Base-by-base conservation (phyloP, 2,329 filamentous ascomycete genomes). In the Ophiocordyceps australis region DNA sequence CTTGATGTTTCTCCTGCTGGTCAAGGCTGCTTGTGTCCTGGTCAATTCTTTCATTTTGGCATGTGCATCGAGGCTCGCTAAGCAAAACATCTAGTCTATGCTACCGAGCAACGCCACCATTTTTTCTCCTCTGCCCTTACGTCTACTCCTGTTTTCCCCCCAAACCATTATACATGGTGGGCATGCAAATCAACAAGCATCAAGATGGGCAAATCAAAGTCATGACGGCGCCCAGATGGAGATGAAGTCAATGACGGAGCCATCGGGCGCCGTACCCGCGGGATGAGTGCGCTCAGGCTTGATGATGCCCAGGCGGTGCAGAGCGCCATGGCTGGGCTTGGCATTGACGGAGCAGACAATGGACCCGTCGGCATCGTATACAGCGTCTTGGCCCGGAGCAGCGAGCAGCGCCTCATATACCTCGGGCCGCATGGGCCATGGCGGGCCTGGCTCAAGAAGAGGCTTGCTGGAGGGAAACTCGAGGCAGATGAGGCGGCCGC, bases 381-480 rank as follows among this genome's bases (percentile, higher is more conserved):
- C 41, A 10, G 83, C 52, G 8, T 72, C 61, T 34, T 73, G 59
- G 2, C 80, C 80, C 0, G 81, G 81, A 24, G 65, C 59, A 28
- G 61, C 62, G 22, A 92, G 59, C 37, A 86, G 71, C 33, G 70
- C 72, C 38, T 71, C 54, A 46, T 91, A 89, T 16, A 78, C 65
- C 32, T 70, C 63, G 1, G 76, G 63, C 9, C 68, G 65, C 21
- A 80, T 50, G 7, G 72, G 69, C 60, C 68, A 85, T 2, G 82
- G 81, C 9, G 82, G 81, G 0, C 82, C 81, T 8, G 60, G 60
- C 8, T 62, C 57, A 9, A 56, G 57, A 8, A 74, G 62, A 22
- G 68, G 59, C 45, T 85, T 89, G 32, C 67, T 62, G 2, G 74
- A 70, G 8, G 82, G 82, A 45, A 77, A 91, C 45, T 92, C 81